These are phyloP conservation scores for Epithemia pelagica DNA, from an alignment of 108 stramenopile species.

Conservation along the genomic window DNA sequence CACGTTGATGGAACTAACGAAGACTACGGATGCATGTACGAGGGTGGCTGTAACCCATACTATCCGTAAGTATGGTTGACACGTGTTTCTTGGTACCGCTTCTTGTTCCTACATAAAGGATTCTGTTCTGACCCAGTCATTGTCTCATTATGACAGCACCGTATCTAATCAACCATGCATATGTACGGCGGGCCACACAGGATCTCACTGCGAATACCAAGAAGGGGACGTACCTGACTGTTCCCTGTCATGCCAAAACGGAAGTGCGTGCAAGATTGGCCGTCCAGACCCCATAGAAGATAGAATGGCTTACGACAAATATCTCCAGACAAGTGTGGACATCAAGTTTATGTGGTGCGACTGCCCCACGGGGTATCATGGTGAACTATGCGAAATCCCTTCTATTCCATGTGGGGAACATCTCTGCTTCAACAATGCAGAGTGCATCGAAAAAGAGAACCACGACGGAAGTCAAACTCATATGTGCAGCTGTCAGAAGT, in stretches of 20 bases:
- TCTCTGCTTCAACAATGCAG: constrained; percentile 32
- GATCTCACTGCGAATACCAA: constrained; percentile 43
- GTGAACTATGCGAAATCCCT: constrained; percentile 24
- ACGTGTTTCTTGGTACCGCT: neutral
- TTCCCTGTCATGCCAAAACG: constrained; percentile 31
- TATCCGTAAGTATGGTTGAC: constrained; percentile 18
- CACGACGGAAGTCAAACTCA: constrained; percentile 15
- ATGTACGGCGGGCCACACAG: constrained; percentile 25
- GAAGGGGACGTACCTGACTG: constrained; percentile 33
- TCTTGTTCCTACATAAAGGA: too few relatives aligned
- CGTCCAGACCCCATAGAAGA: neutral
- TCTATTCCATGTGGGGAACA: constrained; percentile 28
- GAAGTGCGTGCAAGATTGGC: constrained; percentile 18
- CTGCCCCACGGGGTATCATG: constrained; percentile 28
- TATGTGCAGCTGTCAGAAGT: constrained; percentile 37
- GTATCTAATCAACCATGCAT: constrained; percentile 22
- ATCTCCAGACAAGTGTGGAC: neutral
- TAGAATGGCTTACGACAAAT: neutral
- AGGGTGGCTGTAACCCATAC: constrained; percentile 30
- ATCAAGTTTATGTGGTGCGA: constrained; percentile 12
- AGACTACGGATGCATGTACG: constrained; percentile 21
- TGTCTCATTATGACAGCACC: neutral
- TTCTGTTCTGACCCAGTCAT: too few relatives aligned
- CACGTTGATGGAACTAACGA: constrained; percentile 9
- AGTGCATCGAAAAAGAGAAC: constrained; percentile 11